Percentiles rank a stretch among this genome's conserved stretches.
Conservation (phyloP, 306 rosid species). For the Medicago lupulina region DNA sequence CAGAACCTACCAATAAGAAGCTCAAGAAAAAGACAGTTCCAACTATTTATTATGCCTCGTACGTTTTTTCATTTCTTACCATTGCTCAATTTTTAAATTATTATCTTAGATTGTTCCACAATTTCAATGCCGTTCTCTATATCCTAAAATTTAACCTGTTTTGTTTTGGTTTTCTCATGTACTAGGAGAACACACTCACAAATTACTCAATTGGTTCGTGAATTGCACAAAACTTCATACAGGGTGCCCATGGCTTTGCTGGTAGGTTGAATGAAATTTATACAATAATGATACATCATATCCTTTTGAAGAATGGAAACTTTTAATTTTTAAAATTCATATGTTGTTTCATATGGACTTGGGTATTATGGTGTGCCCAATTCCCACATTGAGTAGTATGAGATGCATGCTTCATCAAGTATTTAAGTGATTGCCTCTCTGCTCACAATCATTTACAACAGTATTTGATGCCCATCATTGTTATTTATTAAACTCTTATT, state of each 20-base stretch:
- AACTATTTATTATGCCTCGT: constrained; percentile 86
- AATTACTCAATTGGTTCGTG: constrained; percentile 86
- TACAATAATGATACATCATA: not conserved
- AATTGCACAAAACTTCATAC: constrained; percentile 80
- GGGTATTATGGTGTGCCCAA: too few species aligned
- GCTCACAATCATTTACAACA: not conserved
- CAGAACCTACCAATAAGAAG: constrained; percentile 53
- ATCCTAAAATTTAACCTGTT: constrained; percentile 23
- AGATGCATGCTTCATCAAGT: not conserved
- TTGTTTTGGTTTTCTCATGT: constrained; percentile 31
- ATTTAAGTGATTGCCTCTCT: not conserved
- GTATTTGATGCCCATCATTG: not conserved
- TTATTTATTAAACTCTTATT: constrained; percentile 14
- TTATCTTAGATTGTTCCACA: not conserved
- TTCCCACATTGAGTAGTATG: not conserved
- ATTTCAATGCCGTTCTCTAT: not conserved
- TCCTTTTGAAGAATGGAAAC: constrained; percentile 20
- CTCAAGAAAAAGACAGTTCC: constrained; percentile 74
- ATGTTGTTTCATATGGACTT: too few species aligned
- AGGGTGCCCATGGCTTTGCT: constrained; percentile 90
- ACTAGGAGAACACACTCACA: constrained; percentile 97
- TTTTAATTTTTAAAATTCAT: too few species aligned
- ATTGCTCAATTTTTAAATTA: too few species aligned
- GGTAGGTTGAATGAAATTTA: constrained; percentile 58
- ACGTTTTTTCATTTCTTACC: constrained; percentile 39